These are phyloP conservation scores for Cytospora schulzeri DNA, from an alignment of 2,329 filamentous ascomycete genomes.

Conservation along the genomic window DNA sequence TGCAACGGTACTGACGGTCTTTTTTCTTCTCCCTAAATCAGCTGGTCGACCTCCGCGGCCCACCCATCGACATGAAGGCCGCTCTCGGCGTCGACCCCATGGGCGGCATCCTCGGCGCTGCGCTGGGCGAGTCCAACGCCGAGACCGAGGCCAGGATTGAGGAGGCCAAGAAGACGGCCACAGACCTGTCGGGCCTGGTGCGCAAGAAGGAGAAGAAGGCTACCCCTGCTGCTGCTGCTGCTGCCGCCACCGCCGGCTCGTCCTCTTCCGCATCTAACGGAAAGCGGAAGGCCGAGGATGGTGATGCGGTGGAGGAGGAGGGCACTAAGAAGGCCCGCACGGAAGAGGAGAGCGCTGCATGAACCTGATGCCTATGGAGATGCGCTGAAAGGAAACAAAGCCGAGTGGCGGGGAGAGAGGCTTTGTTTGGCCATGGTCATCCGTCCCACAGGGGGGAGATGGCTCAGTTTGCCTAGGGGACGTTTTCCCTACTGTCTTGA, in stretches of 20 bases:
- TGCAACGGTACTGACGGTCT: constrained; percentile 5
- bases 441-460: not conserved
- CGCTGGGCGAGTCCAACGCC: constrained; percentile 62
- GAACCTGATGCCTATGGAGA: not conserved
- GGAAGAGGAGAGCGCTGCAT: constrained; percentile 29
- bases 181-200: constrained; percentile 73
- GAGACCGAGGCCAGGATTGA: constrained; percentile 66
- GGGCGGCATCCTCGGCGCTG: constrained; percentile 64
- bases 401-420: too few relatives aligned
- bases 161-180: constrained; percentile 73
- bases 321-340: constrained; percentile 43
- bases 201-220: constrained; percentile 60
- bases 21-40: constrained; percentile 34
- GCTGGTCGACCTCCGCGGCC: constrained; percentile 69
- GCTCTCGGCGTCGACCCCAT: constrained; percentile 55
- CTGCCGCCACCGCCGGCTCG: constrained; percentile 22
- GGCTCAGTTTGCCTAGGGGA: not conserved
- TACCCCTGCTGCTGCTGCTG: constrained; percentile 29
- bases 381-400: too few relatives aligned
- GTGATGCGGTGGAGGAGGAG: constrained; percentile 35
- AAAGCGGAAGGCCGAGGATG: constrained; percentile 47
- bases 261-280: constrained; percentile 37
- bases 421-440: not conserved
- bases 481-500: not conserved
- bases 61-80: constrained; percentile 60